A percentile compares a stretch with the other conserved stretches of the same genome.
Evolutionary conservation across 371 early-diverging fungal genomes (phyloP).

Genomic region (Haplosporangium sp.): DNA sequence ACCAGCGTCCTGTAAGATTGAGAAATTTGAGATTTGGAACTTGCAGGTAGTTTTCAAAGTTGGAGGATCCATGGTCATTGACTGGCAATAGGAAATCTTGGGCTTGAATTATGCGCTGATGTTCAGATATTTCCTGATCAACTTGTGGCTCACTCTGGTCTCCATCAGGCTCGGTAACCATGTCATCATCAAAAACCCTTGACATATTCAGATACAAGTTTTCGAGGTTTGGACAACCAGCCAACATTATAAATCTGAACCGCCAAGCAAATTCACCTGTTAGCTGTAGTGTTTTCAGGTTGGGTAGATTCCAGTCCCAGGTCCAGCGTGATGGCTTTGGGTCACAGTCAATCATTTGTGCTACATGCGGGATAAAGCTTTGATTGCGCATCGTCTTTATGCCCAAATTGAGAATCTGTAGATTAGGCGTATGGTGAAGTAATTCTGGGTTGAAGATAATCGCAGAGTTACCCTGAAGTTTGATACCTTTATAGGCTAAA

Average conservation of each 20-base stretch:
- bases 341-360: neutral
- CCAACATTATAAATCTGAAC: conserved; percentile 33
- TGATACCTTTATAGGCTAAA: neutral
- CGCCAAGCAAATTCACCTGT: conserved; percentile 23
- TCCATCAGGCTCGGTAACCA: conserved; percentile 3
- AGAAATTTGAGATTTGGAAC: conserved; percentile 7
- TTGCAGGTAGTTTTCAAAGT: neutral
- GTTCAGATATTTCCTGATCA: neutral
- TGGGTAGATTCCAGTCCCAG: conserved; percentile 31
- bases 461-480: neutral
- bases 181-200: neutral
- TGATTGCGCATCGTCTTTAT: neutral
- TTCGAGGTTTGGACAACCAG: conserved; percentile 22
- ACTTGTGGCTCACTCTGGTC: neutral
- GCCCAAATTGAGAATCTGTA: neutral
- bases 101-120: conserved; percentile 1
- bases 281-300: conserved; percentile 1
- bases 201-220: conserved; percentile 15
- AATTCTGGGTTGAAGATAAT: neutral
- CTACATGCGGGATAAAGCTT: neutral
- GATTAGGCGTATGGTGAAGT: conserved; percentile 3
- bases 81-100: neutral
- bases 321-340: conserved; percentile 17
- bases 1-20: conserved; percentile 17
- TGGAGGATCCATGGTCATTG: neutral